Evolutionary conservation across 1,284 basidiomycete species (phyloP).

Genomic region (Coniferiporia weirii): DNA sequence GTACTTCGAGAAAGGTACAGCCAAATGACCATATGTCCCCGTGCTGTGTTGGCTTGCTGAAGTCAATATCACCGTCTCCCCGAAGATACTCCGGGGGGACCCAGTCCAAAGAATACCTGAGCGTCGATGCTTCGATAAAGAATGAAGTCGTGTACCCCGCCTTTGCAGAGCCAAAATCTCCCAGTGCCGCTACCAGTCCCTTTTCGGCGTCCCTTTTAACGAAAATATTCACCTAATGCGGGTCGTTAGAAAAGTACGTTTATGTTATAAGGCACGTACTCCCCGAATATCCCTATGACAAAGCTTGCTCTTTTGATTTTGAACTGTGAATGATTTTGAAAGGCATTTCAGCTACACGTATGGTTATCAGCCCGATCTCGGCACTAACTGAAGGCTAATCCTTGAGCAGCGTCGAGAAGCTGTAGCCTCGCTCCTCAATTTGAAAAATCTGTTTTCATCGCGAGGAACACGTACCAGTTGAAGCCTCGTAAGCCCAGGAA

Average conservation of each 20-base stretch:
- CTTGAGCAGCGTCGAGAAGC: background rate
- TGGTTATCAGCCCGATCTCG: background rate
- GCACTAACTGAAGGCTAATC: background rate
- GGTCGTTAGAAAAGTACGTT: background rate
- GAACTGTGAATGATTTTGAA: background rate
- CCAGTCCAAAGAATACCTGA: background rate
- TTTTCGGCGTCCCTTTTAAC: background rate
- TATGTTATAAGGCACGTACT: background rate
- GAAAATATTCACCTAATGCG: background rate
- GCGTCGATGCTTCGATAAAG: background rate
- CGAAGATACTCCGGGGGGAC: constrained; percentile 1
- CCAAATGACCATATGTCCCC: constrained; percentile 9
- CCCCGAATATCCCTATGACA: background rate
- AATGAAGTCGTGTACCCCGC: background rate
- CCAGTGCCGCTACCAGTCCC: background rate
- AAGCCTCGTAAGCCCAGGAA: background rate
- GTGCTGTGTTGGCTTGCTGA: background rate
- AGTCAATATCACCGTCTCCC: background rate
- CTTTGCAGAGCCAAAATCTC: constrained; percentile 2
- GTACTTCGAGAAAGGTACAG: constrained; percentile 2
- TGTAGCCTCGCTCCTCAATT: background rate
- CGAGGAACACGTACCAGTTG: background rate
- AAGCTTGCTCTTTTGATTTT: background rate
- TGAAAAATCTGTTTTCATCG: background rate
- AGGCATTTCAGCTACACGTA: background rate